These are phyloP conservation scores for Acrocalymma vagum DNA, from an alignment of 2,329 filamentous ascomycete genomes.

Conservation along the genomic window DNA sequence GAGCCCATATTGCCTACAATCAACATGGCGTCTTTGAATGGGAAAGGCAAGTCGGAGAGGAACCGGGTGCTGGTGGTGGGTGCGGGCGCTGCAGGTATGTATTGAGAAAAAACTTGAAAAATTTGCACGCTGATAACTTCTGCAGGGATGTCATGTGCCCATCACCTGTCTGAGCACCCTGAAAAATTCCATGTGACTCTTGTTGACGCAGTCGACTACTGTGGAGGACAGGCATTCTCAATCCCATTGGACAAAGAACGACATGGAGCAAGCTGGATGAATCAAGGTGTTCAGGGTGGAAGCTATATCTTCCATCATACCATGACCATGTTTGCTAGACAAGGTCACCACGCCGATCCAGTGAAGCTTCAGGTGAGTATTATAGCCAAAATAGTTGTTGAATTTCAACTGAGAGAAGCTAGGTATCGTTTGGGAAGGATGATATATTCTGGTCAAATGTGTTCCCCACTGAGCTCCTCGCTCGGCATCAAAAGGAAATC, in stretches of 20 bases:
- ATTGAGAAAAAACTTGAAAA: neutral
- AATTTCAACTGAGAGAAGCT: slow-evolving; percentile 12
- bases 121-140: slow-evolving; percentile 7
- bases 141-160: slow-evolving; percentile 69
- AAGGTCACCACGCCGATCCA: slow-evolving; percentile 64
- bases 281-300: slow-evolving; percentile 71
- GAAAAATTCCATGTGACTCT: slow-evolving; percentile 70
- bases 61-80: slow-evolving; percentile 51
- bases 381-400: neutral
- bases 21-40: slow-evolving; percentile 39
- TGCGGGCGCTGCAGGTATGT: slow-evolving; percentile 50
- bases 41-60: slow-evolving; percentile 30
- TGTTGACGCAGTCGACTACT: slow-evolving; percentile 59
- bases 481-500: slow-evolving; percentile 64
- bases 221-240: slow-evolving; percentile 68
- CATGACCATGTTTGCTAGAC: slow-evolving; percentile 69
- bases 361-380: slow-evolving; percentile 63
- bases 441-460: slow-evolving; percentile 73
- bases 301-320: slow-evolving; percentile 74
- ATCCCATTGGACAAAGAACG: slow-evolving; percentile 64
- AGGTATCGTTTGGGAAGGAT: slow-evolving; percentile 70
- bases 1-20: slow-evolving; percentile 40
- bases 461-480: slow-evolving; percentile 67
- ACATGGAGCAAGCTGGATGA: slow-evolving; percentile 67
- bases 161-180: slow-evolving; percentile 71